Evolutionary conservation across 2,329 filamentous ascomycete species (phyloP), one percentile per base, ranked within the genome.

Genomic region (Thielaviopsis euricoi): DNA sequence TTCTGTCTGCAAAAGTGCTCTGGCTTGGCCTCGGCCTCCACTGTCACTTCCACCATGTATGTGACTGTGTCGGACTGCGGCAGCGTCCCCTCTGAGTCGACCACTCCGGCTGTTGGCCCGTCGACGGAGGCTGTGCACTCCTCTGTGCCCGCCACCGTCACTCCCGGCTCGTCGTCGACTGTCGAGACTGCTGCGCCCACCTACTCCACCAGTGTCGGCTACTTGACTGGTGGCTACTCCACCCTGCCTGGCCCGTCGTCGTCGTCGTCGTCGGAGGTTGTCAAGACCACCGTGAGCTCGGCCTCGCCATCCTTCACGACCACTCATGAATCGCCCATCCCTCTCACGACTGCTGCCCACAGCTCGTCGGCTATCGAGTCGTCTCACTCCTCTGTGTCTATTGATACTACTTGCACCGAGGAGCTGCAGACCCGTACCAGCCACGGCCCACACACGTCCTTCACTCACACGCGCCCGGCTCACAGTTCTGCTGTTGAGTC

Each of bases 1-100:
- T 52, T 57, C 51, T 60, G 58, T 46, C 54, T 60, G 37, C 51
- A 57, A 21, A 55, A 56, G 21, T 60, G 58, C 58, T 57, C 58
- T 46, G 46, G 48, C 33, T 10, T 59, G 48, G 57, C 53, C 22
- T 25, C 58, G 13, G 22, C 25, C 19, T 57, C 54, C 40, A 60
- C 58, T 22, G 51, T 60, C 21, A 60, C 58, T 13, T 52, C 51
- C 17, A 60, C 58, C 25, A 49, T 60, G 26, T 60, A 57, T 23
- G 21, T 60, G 37, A 60, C 58, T 51, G 21, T 55, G 23, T 48
- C 53, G 23, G 56, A 53, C 50, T 53, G 56, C 25, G n/a, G 48
- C 51, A 26, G 51, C 51, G 15, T 23, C 43, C 43, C 55, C 23
- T 6, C 17, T 25, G 23, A 43, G 17, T 51, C 55, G 15, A 56